Conservation (phyloP, 2,329 filamentous ascomycete species). For the Lizonia empirigonia region DNA sequence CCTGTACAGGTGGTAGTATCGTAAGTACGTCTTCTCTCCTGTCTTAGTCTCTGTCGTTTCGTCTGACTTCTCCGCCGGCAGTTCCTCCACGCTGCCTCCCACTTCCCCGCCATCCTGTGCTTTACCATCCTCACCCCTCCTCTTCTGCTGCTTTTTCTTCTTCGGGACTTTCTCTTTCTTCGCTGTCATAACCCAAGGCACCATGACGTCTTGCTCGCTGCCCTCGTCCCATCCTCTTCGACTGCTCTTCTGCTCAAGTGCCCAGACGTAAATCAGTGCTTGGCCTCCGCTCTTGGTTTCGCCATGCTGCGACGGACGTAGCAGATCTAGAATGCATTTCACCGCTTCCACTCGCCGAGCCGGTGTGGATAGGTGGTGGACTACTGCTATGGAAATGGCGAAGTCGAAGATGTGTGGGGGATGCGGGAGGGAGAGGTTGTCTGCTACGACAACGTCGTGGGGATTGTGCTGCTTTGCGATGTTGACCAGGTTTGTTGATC, state of each 20-base stretch:
- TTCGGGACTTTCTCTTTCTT: constrained; percentile 45
- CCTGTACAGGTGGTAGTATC: constrained; percentile 93
- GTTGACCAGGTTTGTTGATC: constrained; percentile 62
- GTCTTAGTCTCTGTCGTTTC: constrained; percentile 6
- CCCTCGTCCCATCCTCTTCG: constrained; percentile 87
- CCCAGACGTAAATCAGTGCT: constrained; percentile 91
- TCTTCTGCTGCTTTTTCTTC: constrained; percentile 20
- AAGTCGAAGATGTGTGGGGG: constrained; percentile 74
- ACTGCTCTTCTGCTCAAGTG: constrained; percentile 86
- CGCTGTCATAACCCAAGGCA: constrained; percentile 82
- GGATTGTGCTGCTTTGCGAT: constrained; percentile 62
- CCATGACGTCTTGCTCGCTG: constrained; percentile 87
- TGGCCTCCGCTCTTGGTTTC: constrained; percentile 55
- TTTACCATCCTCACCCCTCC: constrained; percentile 11
- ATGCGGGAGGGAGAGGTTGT: constrained; percentile 84
- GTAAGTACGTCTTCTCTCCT: constrained; percentile 69
- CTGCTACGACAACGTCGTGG: constrained; percentile 76
- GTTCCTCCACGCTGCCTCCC: constrained; percentile 20
- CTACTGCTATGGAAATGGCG: constrained; percentile 88
- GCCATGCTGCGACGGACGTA: constrained; percentile 49
- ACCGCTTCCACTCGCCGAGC: constrained; percentile 76
- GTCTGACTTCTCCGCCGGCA: constrained; percentile 15
- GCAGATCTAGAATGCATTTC: constrained; percentile 69
- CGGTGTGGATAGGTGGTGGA: constrained; percentile 88
- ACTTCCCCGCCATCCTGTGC: not conserved